Conservation (phyloP, 202 grass and related monocot genomes). For the Panicum hallii region DNA sequence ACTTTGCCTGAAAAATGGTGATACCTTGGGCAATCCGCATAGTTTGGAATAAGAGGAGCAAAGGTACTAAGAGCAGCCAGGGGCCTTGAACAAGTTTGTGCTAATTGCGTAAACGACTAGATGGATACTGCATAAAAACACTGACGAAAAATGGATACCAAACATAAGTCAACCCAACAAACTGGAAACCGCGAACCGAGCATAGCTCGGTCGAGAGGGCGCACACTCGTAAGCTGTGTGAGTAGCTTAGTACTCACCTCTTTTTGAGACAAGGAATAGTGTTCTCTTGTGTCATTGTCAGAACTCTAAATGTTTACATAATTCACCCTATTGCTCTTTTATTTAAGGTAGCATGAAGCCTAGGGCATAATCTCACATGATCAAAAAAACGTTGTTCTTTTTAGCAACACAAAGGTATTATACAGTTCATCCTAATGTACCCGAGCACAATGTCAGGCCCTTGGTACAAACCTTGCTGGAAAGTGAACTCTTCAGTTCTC, state of each 20-base stretch:
- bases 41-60: background rate
- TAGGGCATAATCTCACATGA: background rate
- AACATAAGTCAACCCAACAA: background rate
- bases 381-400: background rate
- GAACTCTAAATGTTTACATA: background rate
- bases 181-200: background rate
- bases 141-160: background rate
- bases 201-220: no score
- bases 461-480: background rate
- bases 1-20: background rate
- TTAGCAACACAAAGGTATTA: background rate
- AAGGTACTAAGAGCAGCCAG: background rate
- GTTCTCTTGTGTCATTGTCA: background rate
- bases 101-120: constrained; percentile 3
- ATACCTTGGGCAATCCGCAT: background rate
- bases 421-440: constrained; percentile 1
- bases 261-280: background rate
- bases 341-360: background rate
- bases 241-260: background rate
- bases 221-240: no score
- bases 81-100: background rate
- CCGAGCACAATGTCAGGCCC: background rate
- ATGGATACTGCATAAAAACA: background rate
- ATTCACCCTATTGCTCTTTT: background rate
- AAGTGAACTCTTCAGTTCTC: background rate